Base-by-base conservation (phyloP, 1,284 basidiomycete species). In the Cryptococcus sp. region DNA sequence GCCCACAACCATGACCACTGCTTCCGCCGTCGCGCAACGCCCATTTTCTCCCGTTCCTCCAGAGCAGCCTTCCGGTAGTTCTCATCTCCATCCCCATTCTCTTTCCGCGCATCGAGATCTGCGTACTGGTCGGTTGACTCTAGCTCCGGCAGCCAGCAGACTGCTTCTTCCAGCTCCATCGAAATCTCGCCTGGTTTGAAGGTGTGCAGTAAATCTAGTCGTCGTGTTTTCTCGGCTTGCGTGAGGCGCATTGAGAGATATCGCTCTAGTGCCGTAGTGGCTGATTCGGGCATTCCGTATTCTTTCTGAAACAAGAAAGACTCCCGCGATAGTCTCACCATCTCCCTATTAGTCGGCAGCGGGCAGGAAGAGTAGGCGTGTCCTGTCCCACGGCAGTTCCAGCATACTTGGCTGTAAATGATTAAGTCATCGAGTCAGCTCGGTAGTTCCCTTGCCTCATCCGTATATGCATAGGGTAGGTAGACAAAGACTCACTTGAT, bases 321-420 rank as follows among this genome's bases (percentile, higher is more conserved):
- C 1, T 57, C 55, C 22, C 66, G 50, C 15, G 66, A 57, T 31
- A 47, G 25, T 19, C 44, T n/a, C 31, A 70, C 61, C 27, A 57
- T 55, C 20, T 45, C 42, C 5, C 52, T 54, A 50, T 70, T 64
- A 2, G 56, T 56, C 3, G 64, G 66, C 3, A 53, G 35, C 31
- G 68, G 68, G 50, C 66, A 70, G 15, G 57, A 41, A 11, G 35
- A 20, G 22, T 60, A 42, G 3, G 46, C 16, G 47, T 70, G 68
- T 13, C 61, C 62, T 27, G 46, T 25, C n/a, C 54, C 39, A 15
- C 52, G 47, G 48, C 68, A 70, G 27, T 66, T 66, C 64, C 66
- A 68, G 41, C 68, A 70, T 55, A 46, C 31, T 53, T 57, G 49
- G n/a, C 53, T 62, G 39, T 8, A 20, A n/a, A 39, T 16, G 20